Base-by-base conservation (phyloP, 106 monocot genomes). In the Hemerocallis citrina region DNA sequence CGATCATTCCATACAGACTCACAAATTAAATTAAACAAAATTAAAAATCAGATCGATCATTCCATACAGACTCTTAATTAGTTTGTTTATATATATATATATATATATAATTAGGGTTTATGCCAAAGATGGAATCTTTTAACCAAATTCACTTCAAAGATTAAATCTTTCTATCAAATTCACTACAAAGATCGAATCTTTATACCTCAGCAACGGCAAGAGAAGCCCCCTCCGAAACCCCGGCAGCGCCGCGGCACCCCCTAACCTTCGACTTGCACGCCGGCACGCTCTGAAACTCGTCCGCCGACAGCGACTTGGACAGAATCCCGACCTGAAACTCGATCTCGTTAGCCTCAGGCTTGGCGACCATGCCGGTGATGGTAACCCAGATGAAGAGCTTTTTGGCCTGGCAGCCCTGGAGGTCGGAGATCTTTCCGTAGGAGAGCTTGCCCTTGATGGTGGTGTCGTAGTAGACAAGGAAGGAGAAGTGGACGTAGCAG, bases 371-470 rank as follows among this genome's bases (percentile, higher is more conserved):
- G 21, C 69, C 73, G 7, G 75, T 70, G 64, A 92, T 30, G 20
- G 66, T 50, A 38, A 87, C 48, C 92, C 92, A 92, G 40, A 80
- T 5, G 72, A 92, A 85, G 59, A 91, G 15, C 67, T 85, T 82
- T 71, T 79, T 76, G 33, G 60, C 82, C 70, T 82, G 60, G 65
- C 85, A 71, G 17, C 92, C 92, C 3, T 67, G 58, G 16, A 92
- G 61, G 35, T 81, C 63, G 30, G 77, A 62, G 71, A 92, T 87
- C 34, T 24, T 20, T 32, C 92, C 92, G 62, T 81, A 78, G 28
- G 71, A 60, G 59, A 92, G 55, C 47, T 44, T 72, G 6, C 92
- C 87, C 19, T 31, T 80, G 41, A 92, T 65, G n/a, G 8, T 64
- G 35, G 52, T 62, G 9, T 83, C 77, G 63, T 75, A 92, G 75